These are phyloP conservation scores for Endothia cerciana DNA, from an alignment of 2,329 filamentous ascomycete species.

Conservation along the genomic window DNA sequence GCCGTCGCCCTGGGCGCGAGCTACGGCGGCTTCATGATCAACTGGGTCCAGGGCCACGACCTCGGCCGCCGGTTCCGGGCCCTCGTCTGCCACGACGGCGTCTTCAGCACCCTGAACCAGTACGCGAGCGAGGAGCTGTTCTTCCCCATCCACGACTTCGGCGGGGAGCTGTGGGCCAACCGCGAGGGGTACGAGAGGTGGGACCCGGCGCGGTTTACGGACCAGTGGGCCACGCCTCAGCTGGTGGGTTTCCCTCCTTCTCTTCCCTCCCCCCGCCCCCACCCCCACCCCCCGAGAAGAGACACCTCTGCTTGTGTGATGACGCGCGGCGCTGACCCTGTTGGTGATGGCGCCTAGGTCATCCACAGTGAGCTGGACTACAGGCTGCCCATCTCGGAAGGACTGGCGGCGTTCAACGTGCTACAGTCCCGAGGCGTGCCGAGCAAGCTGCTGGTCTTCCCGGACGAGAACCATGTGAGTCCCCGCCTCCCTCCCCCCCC, in stretches of 20 bases:
- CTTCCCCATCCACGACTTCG: conserved; percentile 71
- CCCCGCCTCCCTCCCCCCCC: background rate
- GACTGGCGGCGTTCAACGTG: conserved; percentile 72
- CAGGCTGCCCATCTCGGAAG: conserved; percentile 52
- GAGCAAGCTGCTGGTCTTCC: conserved; percentile 72
- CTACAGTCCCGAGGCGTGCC: conserved; percentile 70
- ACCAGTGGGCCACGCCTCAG: conserved; percentile 84
- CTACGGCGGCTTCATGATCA: conserved; percentile 79
- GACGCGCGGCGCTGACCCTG: background rate
- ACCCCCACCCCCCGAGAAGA: too few relatives aligned
- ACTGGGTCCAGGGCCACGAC: conserved; percentile 89
- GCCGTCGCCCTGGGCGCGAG: conserved; percentile 76
- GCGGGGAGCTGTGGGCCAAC: conserved; percentile 64
- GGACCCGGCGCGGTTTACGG: conserved; percentile 67
- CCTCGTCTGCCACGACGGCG: conserved; percentile 85
- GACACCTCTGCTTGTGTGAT: background rate
- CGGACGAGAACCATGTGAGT: conserved; percentile 67
- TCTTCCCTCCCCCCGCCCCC: too few relatives aligned
- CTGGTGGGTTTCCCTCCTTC: conserved; percentile 57
- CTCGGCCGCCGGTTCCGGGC: conserved; percentile 86
- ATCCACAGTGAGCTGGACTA: conserved; percentile 75
- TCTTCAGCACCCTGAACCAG: conserved; percentile 72
- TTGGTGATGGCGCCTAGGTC: conserved; percentile 42
- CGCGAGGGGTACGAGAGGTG: conserved; percentile 68
- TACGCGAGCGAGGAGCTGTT: conserved; percentile 71